phyloP scores from a whole-genome alignment of 169 alveolate genomes.

The Besnoitia besnoiti region DNA sequence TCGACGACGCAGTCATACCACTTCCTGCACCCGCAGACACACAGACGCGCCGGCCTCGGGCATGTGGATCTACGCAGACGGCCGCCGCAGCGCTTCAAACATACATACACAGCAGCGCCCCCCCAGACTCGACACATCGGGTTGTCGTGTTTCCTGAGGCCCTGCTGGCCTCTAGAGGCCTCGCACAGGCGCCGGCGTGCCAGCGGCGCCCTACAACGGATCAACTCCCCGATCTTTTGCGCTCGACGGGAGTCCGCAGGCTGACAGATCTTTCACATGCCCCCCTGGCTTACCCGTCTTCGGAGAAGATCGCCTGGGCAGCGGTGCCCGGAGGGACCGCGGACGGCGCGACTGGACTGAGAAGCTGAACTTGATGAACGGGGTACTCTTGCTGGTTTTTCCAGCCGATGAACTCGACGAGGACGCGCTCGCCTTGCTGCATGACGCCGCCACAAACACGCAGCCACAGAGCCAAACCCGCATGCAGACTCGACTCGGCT shows the following conservation, averaged over 20 bases:
- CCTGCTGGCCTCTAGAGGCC: not conserved
- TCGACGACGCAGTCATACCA: conserved; percentile 71
- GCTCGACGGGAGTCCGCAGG: no score
- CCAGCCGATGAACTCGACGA: conserved; percentile 71
- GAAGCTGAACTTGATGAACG: conserved; percentile 64
- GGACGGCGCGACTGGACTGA: conserved; percentile 61
- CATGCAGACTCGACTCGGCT: no score
- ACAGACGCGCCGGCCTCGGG: not conserved
- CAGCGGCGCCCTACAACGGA: no score
- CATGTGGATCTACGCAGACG: not conserved
- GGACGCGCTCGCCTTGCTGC: conserved; percentile 68
- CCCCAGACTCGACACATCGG: no score
- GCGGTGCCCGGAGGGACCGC: conserved; percentile 58
- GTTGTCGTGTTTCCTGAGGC: not conserved
- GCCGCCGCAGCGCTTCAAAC: not conserved
- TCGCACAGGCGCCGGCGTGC: no score
- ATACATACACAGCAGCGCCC: no score
- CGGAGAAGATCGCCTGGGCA: conserved; percentile 68
- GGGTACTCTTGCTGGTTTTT: conserved; percentile 66
- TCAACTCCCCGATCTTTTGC: no score
- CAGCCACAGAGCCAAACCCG: not conserved
- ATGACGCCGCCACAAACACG: not conserved
- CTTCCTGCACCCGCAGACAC: conserved; percentile 24
- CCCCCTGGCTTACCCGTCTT: conserved; percentile 69
- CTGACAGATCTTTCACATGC: no score